phyloP scores from a whole-genome alignment of 805 yeast species.

The Barnettozyma salicaria region DNA sequence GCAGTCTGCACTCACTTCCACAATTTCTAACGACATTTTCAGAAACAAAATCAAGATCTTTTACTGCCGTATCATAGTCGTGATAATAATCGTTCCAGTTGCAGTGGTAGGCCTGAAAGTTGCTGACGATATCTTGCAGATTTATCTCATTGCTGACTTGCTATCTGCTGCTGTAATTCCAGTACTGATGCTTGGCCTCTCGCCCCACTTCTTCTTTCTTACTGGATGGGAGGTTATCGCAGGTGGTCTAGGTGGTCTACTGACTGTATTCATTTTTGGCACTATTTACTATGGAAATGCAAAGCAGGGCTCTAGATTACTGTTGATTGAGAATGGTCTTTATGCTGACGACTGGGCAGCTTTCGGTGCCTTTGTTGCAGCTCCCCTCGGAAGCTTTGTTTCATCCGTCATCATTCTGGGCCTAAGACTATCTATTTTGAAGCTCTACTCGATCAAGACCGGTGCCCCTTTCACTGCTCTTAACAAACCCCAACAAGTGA shows the following conservation, averaged over 20 bases:
- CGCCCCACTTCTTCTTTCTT: slow-evolving; percentile 58
- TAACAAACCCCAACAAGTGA: slow-evolving; percentile 21
- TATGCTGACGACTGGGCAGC: slow-evolving; percentile 87
- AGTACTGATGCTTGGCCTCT: slow-evolving; percentile 71
- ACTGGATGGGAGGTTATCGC: slow-evolving; percentile 75
- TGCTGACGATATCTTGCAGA: slow-evolving; percentile 78
- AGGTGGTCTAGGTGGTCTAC: slow-evolving; percentile 78
- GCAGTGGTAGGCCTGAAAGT: slow-evolving; percentile 77
- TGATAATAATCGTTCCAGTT: slow-evolving; percentile 77
- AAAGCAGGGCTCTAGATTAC: slow-evolving; percentile 66
- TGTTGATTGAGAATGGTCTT: slow-evolving; percentile 74
- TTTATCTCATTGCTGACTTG: slow-evolving; percentile 86
- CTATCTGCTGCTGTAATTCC: slow-evolving; percentile 86
- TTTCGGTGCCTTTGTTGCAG: slow-evolving; percentile 89
- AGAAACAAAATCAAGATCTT: slow-evolving; percentile 67
- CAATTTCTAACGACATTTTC: slow-evolving; percentile 84
- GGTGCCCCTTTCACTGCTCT: slow-evolving; percentile 31
- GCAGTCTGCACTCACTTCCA: slow-evolving; percentile 83
- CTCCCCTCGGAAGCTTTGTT: slow-evolving; percentile 75
- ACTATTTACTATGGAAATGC: slow-evolving; percentile 70
- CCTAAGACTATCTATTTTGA: slow-evolving; percentile 35
- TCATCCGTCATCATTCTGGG: slow-evolving; percentile 49
- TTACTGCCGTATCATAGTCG: slow-evolving; percentile 65
- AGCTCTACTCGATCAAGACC: slow-evolving; percentile 18
- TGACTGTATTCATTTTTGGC: slow-evolving; percentile 80